Conservation (phyloP, 306 rosid species). For the Malus orientalis region DNA sequence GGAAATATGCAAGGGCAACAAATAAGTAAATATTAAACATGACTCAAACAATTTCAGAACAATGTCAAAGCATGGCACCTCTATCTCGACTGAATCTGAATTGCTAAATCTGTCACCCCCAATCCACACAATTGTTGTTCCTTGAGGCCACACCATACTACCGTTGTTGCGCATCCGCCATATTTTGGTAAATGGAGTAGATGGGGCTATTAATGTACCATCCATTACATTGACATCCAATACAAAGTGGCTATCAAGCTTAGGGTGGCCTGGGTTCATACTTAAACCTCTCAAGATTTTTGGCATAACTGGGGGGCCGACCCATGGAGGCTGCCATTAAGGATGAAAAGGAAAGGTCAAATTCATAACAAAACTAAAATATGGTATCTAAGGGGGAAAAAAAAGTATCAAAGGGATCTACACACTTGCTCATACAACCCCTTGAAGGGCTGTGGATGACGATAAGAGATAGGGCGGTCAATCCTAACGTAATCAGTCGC, state of each 20-base stretch:
- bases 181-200: slow-evolving; percentile 75
- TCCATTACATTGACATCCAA: slow-evolving; percentile 77
- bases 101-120: slow-evolving; percentile 58
- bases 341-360: not conserved
- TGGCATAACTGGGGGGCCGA: slow-evolving; percentile 15
- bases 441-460: slow-evolving; percentile 23
- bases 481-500: slow-evolving; percentile 54
- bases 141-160: slow-evolving; percentile 54
- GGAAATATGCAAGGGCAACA: not conserved
- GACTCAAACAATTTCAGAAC: not conserved
- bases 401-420: slow-evolving; percentile 6
- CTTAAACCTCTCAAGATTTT: slow-evolving; percentile 17
- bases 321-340: slow-evolving; percentile 24
- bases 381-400: not conserved
- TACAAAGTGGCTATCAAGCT: slow-evolving; percentile 62
- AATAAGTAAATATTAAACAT: not conserved
- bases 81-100: slow-evolving; percentile 35
- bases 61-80: slow-evolving; percentile 39
- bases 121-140: slow-evolving; percentile 69
- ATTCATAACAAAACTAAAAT: not conserved
- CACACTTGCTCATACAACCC: slow-evolving; percentile 22
- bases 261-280: slow-evolving; percentile 31
- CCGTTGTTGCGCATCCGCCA: slow-evolving; percentile 92
- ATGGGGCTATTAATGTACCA: slow-evolving; percentile 76
- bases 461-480: slow-evolving; percentile 47